A percentile compares a stretch with the other conserved stretches of the same genome.
Evolutionary conservation across 352 stramenopile species (phyloP).

Genomic region (Phytophthora uliginosa): DNA sequence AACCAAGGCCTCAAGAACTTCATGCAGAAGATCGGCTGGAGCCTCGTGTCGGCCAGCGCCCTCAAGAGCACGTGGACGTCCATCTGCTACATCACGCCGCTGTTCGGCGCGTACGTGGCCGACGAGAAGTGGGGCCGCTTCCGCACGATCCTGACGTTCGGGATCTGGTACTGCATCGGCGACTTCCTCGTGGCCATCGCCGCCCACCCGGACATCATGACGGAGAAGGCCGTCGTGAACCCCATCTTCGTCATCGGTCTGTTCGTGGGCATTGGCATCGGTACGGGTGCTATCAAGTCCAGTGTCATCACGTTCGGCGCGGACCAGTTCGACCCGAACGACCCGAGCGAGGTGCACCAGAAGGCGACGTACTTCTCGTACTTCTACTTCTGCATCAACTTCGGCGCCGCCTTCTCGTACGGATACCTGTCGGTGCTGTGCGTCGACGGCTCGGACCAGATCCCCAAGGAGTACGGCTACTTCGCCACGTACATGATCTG

Average conservation of each 20-base stretch:
- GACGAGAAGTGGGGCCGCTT: slow-evolving; percentile 75
- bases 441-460: slow-evolving; percentile 71
- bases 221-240: slow-evolving; percentile 43
- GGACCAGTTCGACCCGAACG: slow-evolving; percentile 38
- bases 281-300: slow-evolving; percentile 27
- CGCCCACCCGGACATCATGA: slow-evolving; percentile 61
- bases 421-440: slow-evolving; percentile 77
- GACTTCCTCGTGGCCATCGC: slow-evolving; percentile 72
- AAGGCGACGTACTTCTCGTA: slow-evolving; percentile 84
- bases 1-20: slow-evolving; percentile 90
- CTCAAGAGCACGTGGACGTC: slow-evolving; percentile 57
- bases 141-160: slow-evolving; percentile 67
- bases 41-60: slow-evolving; percentile 56
- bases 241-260: slow-evolving; percentile 72
- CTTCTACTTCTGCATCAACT: slow-evolving; percentile 88
- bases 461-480: slow-evolving; percentile 55
- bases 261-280: slow-evolving; percentile 40
- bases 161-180: slow-evolving; percentile 70
- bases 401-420: slow-evolving; percentile 77
- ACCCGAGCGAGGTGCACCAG: slow-evolving; percentile 46
- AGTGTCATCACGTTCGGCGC: slow-evolving; percentile 25
- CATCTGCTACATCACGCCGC: slow-evolving; percentile 36
- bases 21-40: slow-evolving; percentile 78
- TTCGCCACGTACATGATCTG: slow-evolving; percentile 34
- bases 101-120: slow-evolving; percentile 30